Evolutionary conservation across 768 basidiomycete genomes (phyloP), one percentile per base, ranked within the genome.

Genomic region (Mycena crocata): DNA sequence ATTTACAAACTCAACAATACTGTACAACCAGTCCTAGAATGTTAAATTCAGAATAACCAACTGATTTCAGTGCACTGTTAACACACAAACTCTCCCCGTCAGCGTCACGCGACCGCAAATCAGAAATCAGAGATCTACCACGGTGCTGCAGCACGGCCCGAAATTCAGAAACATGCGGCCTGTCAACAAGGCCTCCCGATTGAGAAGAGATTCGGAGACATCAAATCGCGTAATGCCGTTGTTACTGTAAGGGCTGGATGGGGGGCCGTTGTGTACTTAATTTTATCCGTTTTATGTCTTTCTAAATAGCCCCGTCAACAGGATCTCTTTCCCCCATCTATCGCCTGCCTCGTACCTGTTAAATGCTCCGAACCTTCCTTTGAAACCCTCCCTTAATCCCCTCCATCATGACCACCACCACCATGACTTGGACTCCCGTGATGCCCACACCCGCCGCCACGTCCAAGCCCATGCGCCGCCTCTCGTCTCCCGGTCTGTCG

Each of bases 401-500:
- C 51, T 48, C 31, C 44, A 42, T 32, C 45, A 69, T 63, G 61
- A 24, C 68, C 42, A 57, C 60, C 35, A 54, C 65, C 32, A 55
- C 64, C 9, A 66, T 56, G 9, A 57, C 64, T 4, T 70, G 64
- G 60, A 19, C 68, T 37, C 39, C 60, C 15, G 24, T 55, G 44
- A 58, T 57, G 42, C 54, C 59, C 44, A 30, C 40, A 21, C 54
- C 68, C 32, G 62, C 68, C 32, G 62, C 55, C 3, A 31, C 44
- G 5, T 52, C 64, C 39, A 70, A 70, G 68, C 9, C 23, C 40
- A 44, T 58, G 28, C 65, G 52, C 55, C 67, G 58, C 55, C 57
- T 64, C 49, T 62, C 65, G 34, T 35, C 50, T 49, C 50, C 72
- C 19, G 64, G 56, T 31, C 61, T 75, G 26, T 64, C 71, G 19